Evolutionary conservation across 2,329 filamentous ascomycete genomes (phyloP).

Genomic region (Thermothelomyces thermophilus): DNA sequence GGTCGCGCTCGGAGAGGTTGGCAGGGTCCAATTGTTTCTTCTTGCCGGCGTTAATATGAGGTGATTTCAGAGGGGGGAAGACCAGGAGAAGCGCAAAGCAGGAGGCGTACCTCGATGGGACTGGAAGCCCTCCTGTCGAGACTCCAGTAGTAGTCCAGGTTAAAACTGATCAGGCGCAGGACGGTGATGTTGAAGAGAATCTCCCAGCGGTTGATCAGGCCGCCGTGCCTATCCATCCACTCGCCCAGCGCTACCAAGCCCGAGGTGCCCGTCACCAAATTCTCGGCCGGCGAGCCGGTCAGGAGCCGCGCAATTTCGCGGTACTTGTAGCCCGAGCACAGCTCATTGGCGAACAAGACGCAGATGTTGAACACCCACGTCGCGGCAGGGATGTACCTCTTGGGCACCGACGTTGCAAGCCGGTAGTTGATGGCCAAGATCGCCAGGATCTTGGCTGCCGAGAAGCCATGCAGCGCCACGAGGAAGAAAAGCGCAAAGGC

Average conservation of each 20-base stretch:
- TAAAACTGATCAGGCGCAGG: constrained; percentile 89
- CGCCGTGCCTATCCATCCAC: constrained; percentile 72
- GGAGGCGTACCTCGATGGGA: constrained; percentile 67
- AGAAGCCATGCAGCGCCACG: constrained; percentile 74
- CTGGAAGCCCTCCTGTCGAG: constrained; percentile 56
- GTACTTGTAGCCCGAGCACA: constrained; percentile 70
- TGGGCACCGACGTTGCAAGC: constrained; percentile 65
- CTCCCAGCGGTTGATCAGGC: constrained; percentile 87
- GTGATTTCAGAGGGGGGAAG: neutral
- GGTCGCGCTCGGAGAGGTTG: constrained; percentile 80
- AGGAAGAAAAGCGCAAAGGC: constrained; percentile 76
- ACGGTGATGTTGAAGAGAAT: constrained; percentile 97
- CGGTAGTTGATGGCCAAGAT: constrained; percentile 80
- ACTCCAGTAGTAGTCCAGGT: constrained; percentile 95
- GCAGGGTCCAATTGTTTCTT: constrained; percentile 94
- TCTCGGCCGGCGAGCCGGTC: constrained; percentile 31
- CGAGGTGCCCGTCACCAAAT: constrained; percentile 30
- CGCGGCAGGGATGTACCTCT: constrained; percentile 60
- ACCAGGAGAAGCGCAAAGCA: neutral
- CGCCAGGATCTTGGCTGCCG: constrained; percentile 69
- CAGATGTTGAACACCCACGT: constrained; percentile 90
- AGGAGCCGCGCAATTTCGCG: constrained; percentile 53
- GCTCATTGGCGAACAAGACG: constrained; percentile 83
- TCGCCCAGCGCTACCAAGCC: constrained; percentile 54
- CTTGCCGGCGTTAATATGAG: constrained; percentile 65